A percentile compares a stretch with the other conserved stretches of the same genome.
phyloP scores from a whole-genome alignment of 441 rosid species.

The Francoa sonchifolia region DNA sequence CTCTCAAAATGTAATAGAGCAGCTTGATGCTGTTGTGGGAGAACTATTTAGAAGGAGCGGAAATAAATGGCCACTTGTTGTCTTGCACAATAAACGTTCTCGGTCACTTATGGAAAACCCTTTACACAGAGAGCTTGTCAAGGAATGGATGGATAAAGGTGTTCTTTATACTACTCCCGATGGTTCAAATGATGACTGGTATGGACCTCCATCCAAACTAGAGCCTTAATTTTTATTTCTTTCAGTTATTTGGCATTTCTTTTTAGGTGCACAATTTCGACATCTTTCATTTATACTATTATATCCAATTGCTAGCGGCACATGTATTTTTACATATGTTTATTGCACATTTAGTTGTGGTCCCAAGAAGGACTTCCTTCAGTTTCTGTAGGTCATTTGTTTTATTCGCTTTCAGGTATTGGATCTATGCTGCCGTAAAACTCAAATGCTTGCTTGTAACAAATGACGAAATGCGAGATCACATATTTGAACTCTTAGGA shows the following conservation, averaged over 20 bases:
- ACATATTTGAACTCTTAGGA: slow-evolving; percentile 72
- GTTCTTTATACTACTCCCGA: slow-evolving; percentile 59
- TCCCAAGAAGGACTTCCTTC: too few relatives aligned
- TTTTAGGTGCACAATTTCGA: background rate
- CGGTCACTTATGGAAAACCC: slow-evolving; percentile 41
- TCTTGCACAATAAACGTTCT: slow-evolving; percentile 61
- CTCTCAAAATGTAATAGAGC: slow-evolving; percentile 35
- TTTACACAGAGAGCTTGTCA: slow-evolving; percentile 30
- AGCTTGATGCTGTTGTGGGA: slow-evolving; percentile 69
- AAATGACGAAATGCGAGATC: slow-evolving; percentile 91
- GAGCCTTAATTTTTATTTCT: background rate
- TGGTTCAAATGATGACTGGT: slow-evolving; percentile 95
- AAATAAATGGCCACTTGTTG: slow-evolving; percentile 54
- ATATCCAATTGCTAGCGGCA: too few relatives aligned
- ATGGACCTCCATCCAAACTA: background rate
- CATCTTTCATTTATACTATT: background rate
- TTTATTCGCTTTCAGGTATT: slow-evolving; percentile 70
- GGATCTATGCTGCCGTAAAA: slow-evolving; percentile 75
- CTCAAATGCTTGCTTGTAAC: slow-evolving; percentile 70
- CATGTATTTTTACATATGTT: too few relatives aligned
- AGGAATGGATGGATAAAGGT: slow-evolving; percentile 54
- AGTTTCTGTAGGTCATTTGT: too few relatives aligned
- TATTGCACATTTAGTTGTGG: background rate
- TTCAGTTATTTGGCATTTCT: background rate
- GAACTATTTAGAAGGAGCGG: slow-evolving; percentile 35